Evolutionary conservation across 1,284 basidiomycete species (phyloP), one percentile per base, ranked within the genome.

Genomic region (Ustilago trichophora): DNA sequence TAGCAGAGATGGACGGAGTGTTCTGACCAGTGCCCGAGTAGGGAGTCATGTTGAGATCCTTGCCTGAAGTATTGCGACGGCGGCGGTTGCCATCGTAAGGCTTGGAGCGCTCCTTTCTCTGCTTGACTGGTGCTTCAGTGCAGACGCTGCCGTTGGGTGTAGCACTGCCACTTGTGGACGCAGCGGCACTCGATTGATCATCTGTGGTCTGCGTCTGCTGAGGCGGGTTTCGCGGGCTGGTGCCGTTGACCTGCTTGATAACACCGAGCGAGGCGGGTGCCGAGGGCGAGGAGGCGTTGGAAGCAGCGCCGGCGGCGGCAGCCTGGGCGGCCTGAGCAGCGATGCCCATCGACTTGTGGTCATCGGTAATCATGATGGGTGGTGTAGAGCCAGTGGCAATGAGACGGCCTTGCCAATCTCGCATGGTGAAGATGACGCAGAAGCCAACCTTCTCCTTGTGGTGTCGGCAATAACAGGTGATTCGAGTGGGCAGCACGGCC

Each of bases 401-500:
- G 43, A 93, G 83, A 22, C 90, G 87, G 8, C 93, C 93, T 31
- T 84, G 85, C 74, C 88, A 85, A 70, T 97, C 91, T 74, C 89
- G 87, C 85, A 98, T 87, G 16, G 89, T 89, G 82, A 98, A 91
- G 75, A 91, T 90, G 68, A 98, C 89, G 80, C 90, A 83, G 83
- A 98, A 99, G 1, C 96, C 96, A 41, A 91, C 85, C 84, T 97
- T 98, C 84, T 98, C 96, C 62, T 92, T 89, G 83, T 99, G 96
- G 84, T 98, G 96, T 46, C 96, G 90, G 78, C 96, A 98, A 82
- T 99, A 99, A 83, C 96, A 99, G 7, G 96, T 97, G 69, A 99
- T 93, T 41, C 96, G 88, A 42, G 98, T 89, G 3, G 96, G 96
- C 15, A 99, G 85, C 16, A 92, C 87, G 12, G 90, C 90, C 32